These are phyloP conservation scores for Xylaria multiplex DNA, from an alignment of 2,329 filamentous ascomycete genomes.

Conservation along the genomic window DNA sequence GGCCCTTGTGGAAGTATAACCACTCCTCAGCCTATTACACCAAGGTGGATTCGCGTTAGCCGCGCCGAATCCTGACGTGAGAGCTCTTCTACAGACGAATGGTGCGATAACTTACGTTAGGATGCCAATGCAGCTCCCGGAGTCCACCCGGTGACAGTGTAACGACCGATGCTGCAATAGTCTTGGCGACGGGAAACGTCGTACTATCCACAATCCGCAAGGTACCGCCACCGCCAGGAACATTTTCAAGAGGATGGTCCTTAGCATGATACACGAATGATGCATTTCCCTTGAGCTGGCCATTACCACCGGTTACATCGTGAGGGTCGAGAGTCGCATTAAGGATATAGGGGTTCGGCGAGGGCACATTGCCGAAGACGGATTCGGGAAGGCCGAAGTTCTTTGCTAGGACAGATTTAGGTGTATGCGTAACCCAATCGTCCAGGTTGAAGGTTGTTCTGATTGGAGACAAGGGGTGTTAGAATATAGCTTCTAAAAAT, in stretches of 20 bases:
- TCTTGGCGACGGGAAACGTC: constrained; percentile 73
- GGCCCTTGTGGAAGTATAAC: constrained; percentile 75
- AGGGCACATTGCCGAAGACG: constrained; percentile 68
- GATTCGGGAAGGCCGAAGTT: constrained; percentile 72
- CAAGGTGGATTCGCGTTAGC: constrained; percentile 7
- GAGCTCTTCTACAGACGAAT: background rate
- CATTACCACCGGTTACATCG: constrained; percentile 58
- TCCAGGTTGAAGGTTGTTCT: constrained; percentile 77
- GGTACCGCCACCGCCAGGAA: constrained; percentile 69
- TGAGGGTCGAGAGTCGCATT: constrained; percentile 63
- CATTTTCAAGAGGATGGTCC: constrained; percentile 63
- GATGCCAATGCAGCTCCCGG: constrained; percentile 76
- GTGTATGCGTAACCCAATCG: constrained; percentile 76
- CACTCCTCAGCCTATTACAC: constrained; percentile 69
- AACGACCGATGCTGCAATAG: constrained; percentile 72
- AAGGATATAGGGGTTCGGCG: constrained; percentile 69
- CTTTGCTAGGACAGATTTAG: constrained; percentile 70
- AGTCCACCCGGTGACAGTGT: constrained; percentile 70
- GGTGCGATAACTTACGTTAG: constrained; percentile 60
- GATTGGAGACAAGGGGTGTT: background rate
- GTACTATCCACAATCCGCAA: constrained; percentile 73
- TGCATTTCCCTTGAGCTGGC: constrained; percentile 63
- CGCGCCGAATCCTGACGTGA: background rate
- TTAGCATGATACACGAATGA: constrained; percentile 71
- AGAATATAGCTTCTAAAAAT: background rate